A percentile compares a stretch with the other conserved stretches of the same genome.
Evolutionary conservation across 2,329 filamentous ascomycete genomes (phyloP).

Genomic region (Venturia nashicola): DNA sequence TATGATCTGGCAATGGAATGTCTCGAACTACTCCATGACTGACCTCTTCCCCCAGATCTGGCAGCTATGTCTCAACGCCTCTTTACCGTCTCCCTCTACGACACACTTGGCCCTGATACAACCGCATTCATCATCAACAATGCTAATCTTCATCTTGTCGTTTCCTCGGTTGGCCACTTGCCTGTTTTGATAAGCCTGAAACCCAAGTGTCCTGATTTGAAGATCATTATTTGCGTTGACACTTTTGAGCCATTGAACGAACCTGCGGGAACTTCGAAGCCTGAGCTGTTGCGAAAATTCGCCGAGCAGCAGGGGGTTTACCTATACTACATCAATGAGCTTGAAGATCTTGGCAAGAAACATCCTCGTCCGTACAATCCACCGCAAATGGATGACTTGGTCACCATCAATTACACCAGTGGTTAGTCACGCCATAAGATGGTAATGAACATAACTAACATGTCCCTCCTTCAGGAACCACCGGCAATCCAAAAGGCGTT

Average conservation of each 20-base stretch:
- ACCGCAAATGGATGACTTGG: conserved; percentile 60
- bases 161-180: conserved; percentile 70
- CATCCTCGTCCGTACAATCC: conserved; percentile 59
- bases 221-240: conserved; percentile 81
- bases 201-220: conserved; percentile 62
- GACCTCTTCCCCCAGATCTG: conserved; percentile 44
- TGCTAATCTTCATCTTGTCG: conserved; percentile 60
- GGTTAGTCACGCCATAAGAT: conserved; percentile 12
- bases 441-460: conserved; percentile 20
- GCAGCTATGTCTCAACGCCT: conserved; percentile 77
- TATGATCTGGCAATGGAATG: conserved; percentile 21
- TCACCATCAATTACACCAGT: conserved; percentile 68
- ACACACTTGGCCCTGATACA: conserved; percentile 81
- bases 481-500: conserved; percentile 25
- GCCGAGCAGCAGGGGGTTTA: conserved; percentile 62
- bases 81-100: conserved; percentile 87
- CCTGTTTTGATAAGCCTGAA: conserved; percentile 69
- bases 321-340: conserved; percentile 67
- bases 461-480: conserved; percentile 21
- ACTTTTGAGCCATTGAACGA: conserved; percentile 55
- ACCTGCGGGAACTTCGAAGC: conserved; percentile 63
- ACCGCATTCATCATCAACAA: conserved; percentile 97
- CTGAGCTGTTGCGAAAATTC: conserved; percentile 60
- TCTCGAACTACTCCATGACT: background rate
- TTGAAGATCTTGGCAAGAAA: conserved; percentile 67